Evolutionary conservation across 2,329 filamentous ascomycete genomes (phyloP), one percentile per base, ranked within the genome.

Genomic region (Sphaerostilbella broomeana): DNA sequence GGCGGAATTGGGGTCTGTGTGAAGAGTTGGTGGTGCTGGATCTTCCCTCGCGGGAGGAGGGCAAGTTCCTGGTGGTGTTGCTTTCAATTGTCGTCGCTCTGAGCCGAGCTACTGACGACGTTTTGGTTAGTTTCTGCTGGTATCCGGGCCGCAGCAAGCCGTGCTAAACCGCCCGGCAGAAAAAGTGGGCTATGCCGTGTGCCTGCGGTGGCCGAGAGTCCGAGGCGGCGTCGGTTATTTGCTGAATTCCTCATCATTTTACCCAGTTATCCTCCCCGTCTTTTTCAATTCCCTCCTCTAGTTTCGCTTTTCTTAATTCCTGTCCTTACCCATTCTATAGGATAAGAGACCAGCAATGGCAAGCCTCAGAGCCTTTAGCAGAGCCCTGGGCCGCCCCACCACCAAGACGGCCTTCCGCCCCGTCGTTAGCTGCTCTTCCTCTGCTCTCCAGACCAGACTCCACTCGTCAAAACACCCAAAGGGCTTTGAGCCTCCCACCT

Each of bases 401-500:
- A 49, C 56, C 38, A 15, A 16, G 18, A 20, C 34, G 6, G n/a
- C 37, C 18, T 27, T 34, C 16, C 58, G 60, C 28, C 59, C 63
- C 12, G 50, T 53, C 40, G 51, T 37, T 22, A 51, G 64, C 43
- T 51, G 67, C 48, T 55, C 62, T 1, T 54, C 61, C 43, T 5
- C 29, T 30, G 53, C 62, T 44, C 57, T 56, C 44, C 60, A 67
- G 43, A 61, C 57, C 32, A 64, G 56, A 42, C 57, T 55, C 39
- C 63, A 58, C 42, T 88, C 86, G 12, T 67, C 68, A 40, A 77
- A 76, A 47, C 76, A 79, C 54, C 75, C 76, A 17, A 59, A 69
- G 48, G 77, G 73, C 55, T 88, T 87, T 62, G 66, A 67, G 40
- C 69, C 81, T 9, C 88, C 88, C 1, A 73, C 82, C 1, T 67